Percentiles rank a stretch among this genome's conserved stretches.
Conservation (phyloP, 2,329 filamentous ascomycete genomes). For the Zymoseptoria ardabiliae region DNA sequence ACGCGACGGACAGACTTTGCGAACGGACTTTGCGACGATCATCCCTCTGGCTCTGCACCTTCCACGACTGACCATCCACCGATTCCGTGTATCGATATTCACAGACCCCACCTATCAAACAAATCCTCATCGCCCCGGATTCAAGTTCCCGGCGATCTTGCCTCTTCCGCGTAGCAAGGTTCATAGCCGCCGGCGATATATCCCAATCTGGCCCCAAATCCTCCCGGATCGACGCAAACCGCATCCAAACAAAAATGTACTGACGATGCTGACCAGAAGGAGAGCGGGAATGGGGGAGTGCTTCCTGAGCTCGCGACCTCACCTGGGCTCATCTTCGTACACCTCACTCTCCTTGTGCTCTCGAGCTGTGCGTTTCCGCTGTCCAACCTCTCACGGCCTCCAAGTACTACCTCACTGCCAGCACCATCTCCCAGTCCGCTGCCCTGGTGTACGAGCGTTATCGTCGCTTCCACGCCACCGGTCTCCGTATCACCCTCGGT, state of each 20-base stretch:
- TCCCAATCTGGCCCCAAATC: background rate
- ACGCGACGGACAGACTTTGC: too few species aligned
- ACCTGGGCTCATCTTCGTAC: background rate
- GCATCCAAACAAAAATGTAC: background rate
- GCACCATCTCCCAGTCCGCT: background rate
- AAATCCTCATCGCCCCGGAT: background rate
- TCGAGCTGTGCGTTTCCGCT: background rate
- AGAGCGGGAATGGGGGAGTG: background rate
- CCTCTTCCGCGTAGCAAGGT: background rate
- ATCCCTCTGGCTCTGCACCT: too few species aligned
- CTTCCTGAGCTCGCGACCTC: background rate
- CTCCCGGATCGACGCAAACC: background rate
- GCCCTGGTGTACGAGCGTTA: background rate
- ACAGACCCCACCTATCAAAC: background rate
- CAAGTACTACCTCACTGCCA: background rate
- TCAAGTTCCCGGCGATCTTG: background rate
- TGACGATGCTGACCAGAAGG: too few species aligned
- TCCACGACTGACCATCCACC: background rate
- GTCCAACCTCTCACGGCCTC: background rate
- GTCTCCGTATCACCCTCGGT: background rate
- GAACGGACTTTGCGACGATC: too few species aligned
- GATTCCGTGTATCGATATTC: background rate
- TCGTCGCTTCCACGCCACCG: background rate
- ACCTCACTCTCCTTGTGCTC: background rate
- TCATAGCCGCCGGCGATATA: too few species aligned